Percentiles rank a stretch among this genome's conserved stretches.
These are phyloP conservation scores for Trichothecium sympodiale DNA, from an alignment of 2,329 filamentous ascomycete species.

Conservation along the genomic window DNA sequence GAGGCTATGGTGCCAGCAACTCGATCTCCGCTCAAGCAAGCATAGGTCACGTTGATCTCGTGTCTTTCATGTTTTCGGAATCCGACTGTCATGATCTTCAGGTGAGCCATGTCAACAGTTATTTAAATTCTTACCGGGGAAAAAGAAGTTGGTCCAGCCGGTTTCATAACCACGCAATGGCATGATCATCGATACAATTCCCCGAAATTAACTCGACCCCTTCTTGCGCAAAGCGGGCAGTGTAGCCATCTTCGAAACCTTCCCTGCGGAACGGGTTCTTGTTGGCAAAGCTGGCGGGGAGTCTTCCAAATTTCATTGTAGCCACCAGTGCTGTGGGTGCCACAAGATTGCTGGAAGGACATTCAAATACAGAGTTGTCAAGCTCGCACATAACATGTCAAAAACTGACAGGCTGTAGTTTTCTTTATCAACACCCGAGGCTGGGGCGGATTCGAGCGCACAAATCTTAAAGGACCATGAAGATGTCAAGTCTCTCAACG, in stretches of 20 bases:
- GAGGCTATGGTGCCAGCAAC: slow-evolving; percentile 78
- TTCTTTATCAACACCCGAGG: slow-evolving; percentile 19
- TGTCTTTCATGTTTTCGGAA: slow-evolving; percentile 60
- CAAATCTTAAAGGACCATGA: slow-evolving; percentile 14
- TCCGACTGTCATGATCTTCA: slow-evolving; percentile 46
- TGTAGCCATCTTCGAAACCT: slow-evolving; percentile 21
- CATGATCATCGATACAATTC: slow-evolving; percentile 58
- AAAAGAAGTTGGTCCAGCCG: slow-evolving; percentile 54
- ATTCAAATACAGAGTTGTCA: slow-evolving; percentile 12
- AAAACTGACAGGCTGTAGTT: slow-evolving; percentile 23
- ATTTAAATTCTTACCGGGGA: slow-evolving; percentile 17
- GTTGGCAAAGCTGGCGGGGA: slow-evolving; percentile 16
- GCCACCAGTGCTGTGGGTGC: slow-evolving; percentile 36
- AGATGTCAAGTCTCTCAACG: slow-evolving; percentile 20
- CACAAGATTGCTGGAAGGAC: slow-evolving; percentile 41
- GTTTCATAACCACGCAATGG: slow-evolving; percentile 34
- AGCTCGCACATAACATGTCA: background rate
- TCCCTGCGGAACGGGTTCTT: slow-evolving; percentile 30
- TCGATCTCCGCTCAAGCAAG: slow-evolving; percentile 54
- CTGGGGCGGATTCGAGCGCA: slow-evolving; percentile 17
- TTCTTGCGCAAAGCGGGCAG: slow-evolving; percentile 11
- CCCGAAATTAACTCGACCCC: slow-evolving; percentile 41
- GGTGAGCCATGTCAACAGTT: slow-evolving; percentile 19
- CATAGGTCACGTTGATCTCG: slow-evolving; percentile 70
- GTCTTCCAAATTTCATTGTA: slow-evolving; percentile 32